Conservation (phyloP, 352 stramenopile species). For the Phytopythium oedochilum region DNA sequence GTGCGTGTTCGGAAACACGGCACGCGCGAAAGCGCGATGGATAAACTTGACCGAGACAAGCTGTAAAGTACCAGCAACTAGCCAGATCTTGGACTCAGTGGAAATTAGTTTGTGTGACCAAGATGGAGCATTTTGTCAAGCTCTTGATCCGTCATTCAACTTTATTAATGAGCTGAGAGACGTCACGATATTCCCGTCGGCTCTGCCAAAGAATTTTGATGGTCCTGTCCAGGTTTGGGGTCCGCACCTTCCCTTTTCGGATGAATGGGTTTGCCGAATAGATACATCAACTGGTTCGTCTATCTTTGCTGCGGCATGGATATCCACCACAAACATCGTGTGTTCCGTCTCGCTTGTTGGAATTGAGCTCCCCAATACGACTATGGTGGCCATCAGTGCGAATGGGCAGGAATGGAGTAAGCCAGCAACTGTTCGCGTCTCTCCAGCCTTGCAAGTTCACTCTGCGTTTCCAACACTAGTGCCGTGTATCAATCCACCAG, state of each 20-base stretch:
- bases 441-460: slow-evolving; percentile 13
- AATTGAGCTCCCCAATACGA: not conserved
- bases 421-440: slow-evolving; percentile 6
- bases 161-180: slow-evolving; percentile 22
- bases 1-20: slow-evolving; percentile 27
- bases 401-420: slow-evolving; percentile 48
- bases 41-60: slow-evolving; percentile 23
- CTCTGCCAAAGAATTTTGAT: slow-evolving; percentile 33
- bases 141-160: slow-evolving; percentile 21
- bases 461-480: slow-evolving; percentile 12
- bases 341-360: slow-evolving; percentile 13
- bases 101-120: slow-evolving; percentile 19
- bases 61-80: slow-evolving; percentile 18
- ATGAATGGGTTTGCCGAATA: slow-evolving; percentile 22
- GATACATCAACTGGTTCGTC: not conserved
- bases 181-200: slow-evolving; percentile 7
- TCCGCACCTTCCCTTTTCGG: slow-evolving; percentile 12
- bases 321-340: slow-evolving; percentile 23
- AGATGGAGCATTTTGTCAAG: slow-evolving; percentile 12
- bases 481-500: slow-evolving; percentile 8
- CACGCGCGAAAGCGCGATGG: slow-evolving; percentile 6
- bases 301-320: slow-evolving; percentile 8
- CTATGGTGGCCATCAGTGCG: slow-evolving; percentile 26
- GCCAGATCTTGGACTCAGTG: slow-evolving; percentile 1
- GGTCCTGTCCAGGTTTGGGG: slow-evolving; percentile 23